phyloP scores from a whole-genome alignment of 1,284 basidiomycete genomes.

The Agroathelia rolfsii region DNA sequence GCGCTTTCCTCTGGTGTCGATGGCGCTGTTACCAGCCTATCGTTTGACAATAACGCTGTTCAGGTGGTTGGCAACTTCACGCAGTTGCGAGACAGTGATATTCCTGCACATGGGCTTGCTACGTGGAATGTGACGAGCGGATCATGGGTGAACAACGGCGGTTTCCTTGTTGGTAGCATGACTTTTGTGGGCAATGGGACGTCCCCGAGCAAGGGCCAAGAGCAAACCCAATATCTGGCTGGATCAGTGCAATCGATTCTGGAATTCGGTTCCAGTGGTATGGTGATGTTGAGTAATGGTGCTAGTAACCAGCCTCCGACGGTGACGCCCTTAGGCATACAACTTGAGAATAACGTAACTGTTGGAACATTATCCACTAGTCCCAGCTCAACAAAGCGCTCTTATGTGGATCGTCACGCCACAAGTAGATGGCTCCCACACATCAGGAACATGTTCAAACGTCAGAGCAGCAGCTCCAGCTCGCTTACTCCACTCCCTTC shows the following conservation, averaged over 20 bases:
- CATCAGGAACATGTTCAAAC: slow-evolving; percentile 37
- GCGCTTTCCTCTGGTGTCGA: slow-evolving; percentile 70
- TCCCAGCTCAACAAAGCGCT: slow-evolving; percentile 20
- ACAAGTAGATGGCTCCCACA: slow-evolving; percentile 40
- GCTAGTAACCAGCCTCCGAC: slow-evolving; percentile 38
- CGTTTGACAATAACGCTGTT: slow-evolving; percentile 40
- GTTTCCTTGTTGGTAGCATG: slow-evolving; percentile 68
- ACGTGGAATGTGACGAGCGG: slow-evolving; percentile 60
- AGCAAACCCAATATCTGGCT: slow-evolving; percentile 46
- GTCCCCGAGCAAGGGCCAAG: slow-evolving; percentile 24
- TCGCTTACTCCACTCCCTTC: slow-evolving; percentile 43
- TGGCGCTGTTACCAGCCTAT: slow-evolving; percentile 59
- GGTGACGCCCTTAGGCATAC: slow-evolving; percentile 47
- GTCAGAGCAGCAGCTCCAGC: slow-evolving; percentile 34
- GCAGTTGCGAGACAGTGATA: slow-evolving; percentile 28
- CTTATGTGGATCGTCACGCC: too few relatives aligned
- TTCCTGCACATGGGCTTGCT: slow-evolving; percentile 60
- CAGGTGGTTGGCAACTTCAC: slow-evolving; percentile 75
- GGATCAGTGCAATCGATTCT: slow-evolving; percentile 49
- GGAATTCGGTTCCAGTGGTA: slow-evolving; percentile 59
- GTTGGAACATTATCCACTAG: slow-evolving; percentile 18
- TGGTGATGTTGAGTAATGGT: slow-evolving; percentile 63
- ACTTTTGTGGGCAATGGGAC: slow-evolving; percentile 61
- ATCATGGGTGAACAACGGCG: slow-evolving; percentile 66
- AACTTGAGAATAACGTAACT: slow-evolving; percentile 34